Evolutionary conservation across 2,329 filamentous ascomycete species (phyloP), one percentile per base, ranked within the genome.

Genomic region (Lanzia echinophila): DNA sequence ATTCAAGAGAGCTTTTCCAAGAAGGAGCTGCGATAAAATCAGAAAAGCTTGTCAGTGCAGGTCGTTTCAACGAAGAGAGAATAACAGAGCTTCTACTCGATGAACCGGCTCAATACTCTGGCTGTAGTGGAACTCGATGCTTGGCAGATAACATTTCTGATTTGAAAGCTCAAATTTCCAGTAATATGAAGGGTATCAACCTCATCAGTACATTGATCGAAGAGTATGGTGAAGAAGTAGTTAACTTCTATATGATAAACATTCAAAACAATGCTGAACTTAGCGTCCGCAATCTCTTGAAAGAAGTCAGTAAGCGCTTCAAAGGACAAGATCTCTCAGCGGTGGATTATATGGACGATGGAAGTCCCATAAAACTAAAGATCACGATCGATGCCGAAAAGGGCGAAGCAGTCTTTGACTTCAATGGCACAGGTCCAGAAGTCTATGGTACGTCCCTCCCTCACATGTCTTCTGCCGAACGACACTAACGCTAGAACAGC

Each of bases 291-390:
- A 81, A 79, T 48, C 76, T 95, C 5, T 75, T 95, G 28, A 90
- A 86, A 64, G 75, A 80, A 3, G 83, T 92, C n/a, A 78, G 82
- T 63, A 78, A 78, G 58, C 77, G 82, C 22, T 88, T 90, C 60
- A 77, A 82, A 60, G 85, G 85, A 2, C 77, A 82, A 54, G 82
- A 87, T n/a, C 77, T 95, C 0, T 78, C 81, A 7, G 87, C 90
- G 0, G 75, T 84, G 1, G 89, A 95, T 65, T 89, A 84, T 72
- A 94, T 95, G 87, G 90, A 95, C 62, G 89, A 95, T 62, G 89
- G 89, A 24, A 87, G 81, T 10, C 87, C 88, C 0, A 92, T 95
- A 63, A 75, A 79, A 49, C 77, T 95, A 6, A 85, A 83, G 57
- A 78, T 95, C 11, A 84, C 81, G 1, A 94, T 95, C 59, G 81